Evolutionary conservation across 148 eudicot genomes (phyloP), one percentile per base, ranked within the genome.

Genomic region (Dianthus caryophyllus): DNA sequence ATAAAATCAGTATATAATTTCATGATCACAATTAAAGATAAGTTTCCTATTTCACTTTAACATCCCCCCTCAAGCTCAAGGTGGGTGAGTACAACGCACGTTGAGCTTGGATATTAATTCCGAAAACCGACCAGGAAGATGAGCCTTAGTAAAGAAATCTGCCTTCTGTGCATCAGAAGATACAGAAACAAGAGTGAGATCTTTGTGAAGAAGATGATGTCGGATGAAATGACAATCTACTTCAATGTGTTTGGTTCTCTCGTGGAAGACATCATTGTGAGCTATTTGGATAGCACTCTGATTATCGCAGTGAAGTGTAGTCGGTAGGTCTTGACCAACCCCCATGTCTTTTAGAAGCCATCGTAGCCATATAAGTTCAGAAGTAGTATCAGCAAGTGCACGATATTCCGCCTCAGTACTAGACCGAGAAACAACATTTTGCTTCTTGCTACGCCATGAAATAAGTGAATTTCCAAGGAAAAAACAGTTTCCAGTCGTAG

Each of bases 1-100:
- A 33, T 33, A 33, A 33, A 33, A 33, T 33, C 39, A 33, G 5
- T 2, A 3, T 33, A 33, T 33, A 8, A 33, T 33, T 33, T 8
- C 8, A 33, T 2, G 39, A 33, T 33, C 39, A 33, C 8, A 33
- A 33, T n/a, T n/a, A 33, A 8, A 33, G 39, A 33, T 33, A 33
- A 8, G 39, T 8, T 9, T 12, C 15, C 49, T 12, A 46, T 46
- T 12, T 11, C 15, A 46, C 15, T 46, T n/a, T 46, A 44, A 44
- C 48, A 44, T n/a, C 50, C 64, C 33, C 67, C 67, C 52, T 64
- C 67, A 64, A 64, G 51, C 33, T 64, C 52, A 64, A 41, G 51
- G 67, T 64, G 67, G 51, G 18, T 16, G 67, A 1, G 5, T 64
- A 16, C 1, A 43, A 24, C 52, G 31, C 51, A 43, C 39, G 4